These are phyloP conservation scores for Candolleomyces aberdarensis DNA, from an alignment of 768 basidiomycete genomes.

Conservation along the genomic window DNA sequence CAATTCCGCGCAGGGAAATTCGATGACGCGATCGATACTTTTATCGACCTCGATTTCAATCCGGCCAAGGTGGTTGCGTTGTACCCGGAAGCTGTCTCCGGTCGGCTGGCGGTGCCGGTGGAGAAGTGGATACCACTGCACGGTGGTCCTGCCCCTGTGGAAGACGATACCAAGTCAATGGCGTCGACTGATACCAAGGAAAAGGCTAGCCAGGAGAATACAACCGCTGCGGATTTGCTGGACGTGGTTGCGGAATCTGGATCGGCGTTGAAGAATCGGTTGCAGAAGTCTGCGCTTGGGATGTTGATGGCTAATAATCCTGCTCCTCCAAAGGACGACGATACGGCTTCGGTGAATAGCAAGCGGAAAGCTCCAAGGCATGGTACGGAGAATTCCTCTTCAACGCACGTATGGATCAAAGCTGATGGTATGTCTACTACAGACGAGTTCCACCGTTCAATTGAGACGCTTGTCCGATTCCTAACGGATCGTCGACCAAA, in stretches of 20 bases:
- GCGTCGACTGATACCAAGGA: slow-evolving; percentile 12
- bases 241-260: slow-evolving; percentile 18
- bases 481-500: slow-evolving; percentile 89
- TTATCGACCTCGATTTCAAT: slow-evolving; percentile 85
- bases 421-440: background rate
- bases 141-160: slow-evolving; percentile 50
- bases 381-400: slow-evolving; percentile 21
- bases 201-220: slow-evolving; percentile 16
- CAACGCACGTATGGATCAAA: no score
- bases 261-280: slow-evolving; percentile 27
- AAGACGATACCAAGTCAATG: slow-evolving; percentile 10
- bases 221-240: slow-evolving; percentile 26
- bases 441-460: slow-evolving; percentile 66
- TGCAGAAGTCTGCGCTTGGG: slow-evolving; percentile 54
- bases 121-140: slow-evolving; percentile 80
- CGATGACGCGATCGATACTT: slow-evolving; percentile 79
- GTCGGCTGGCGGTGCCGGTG: slow-evolving; percentile 65
- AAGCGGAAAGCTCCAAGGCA: slow-evolving; percentile 30
- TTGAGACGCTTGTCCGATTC: slow-evolving; percentile 88
- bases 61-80: slow-evolving; percentile 92
- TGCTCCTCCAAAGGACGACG: slow-evolving; percentile 53
- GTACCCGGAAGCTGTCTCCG: slow-evolving; percentile 80
- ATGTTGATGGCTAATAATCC: slow-evolving; percentile 35
- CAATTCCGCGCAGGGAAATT: slow-evolving; percentile 69
- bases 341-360: slow-evolving; percentile 47